A percentile compares a stretch with the other conserved stretches of the same genome.
These are phyloP conservation scores for Amborella trichopoda DNA, from an alignment of 164 flowering plant genomes.

Conservation along the genomic window DNA sequence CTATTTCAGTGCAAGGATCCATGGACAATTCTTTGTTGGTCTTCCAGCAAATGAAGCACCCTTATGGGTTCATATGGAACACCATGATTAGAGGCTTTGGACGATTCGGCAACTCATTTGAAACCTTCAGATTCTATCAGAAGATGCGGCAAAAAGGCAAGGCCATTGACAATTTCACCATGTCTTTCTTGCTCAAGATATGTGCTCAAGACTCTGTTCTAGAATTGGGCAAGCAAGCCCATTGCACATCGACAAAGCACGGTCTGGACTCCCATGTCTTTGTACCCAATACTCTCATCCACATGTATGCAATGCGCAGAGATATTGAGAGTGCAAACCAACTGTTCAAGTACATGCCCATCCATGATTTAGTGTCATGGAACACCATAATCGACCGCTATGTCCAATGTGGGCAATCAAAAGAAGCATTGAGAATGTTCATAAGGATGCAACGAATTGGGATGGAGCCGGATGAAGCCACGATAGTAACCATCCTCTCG, in stretches of 20 bases:
- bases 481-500: conserved; percentile 30
- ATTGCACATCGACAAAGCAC: conserved; percentile 22
- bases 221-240: conserved; percentile 32
- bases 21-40: conserved; percentile 40
- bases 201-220: conserved; percentile 23
- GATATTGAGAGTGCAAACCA: conserved; percentile 20
- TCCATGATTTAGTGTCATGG: conserved; percentile 44
- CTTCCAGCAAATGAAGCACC: conserved; percentile 25
- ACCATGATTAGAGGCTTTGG: conserved; percentile 59
- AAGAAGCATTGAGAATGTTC: conserved; percentile 34
- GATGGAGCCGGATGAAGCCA: conserved; percentile 29
- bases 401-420: conserved; percentile 19
- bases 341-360: conserved; percentile 39
- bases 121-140: conserved; percentile 28
- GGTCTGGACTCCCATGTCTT: conserved; percentile 33
- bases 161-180: conserved; percentile 37
- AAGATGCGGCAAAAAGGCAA: conserved; percentile 25
- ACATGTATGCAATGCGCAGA: conserved; percentile 31
- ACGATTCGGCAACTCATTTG: conserved; percentile 11
- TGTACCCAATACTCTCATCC: conserved; percentile 47
- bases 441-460: conserved; percentile 20
- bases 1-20: too few species aligned
- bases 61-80: conserved; percentile 60
- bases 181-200: conserved; percentile 40
- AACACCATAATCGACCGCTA: conserved; percentile 35